These are phyloP conservation scores for Leishmania mexicana DNA, from an alignment of 208 protist genomes.

Conservation along the genomic window DNA sequence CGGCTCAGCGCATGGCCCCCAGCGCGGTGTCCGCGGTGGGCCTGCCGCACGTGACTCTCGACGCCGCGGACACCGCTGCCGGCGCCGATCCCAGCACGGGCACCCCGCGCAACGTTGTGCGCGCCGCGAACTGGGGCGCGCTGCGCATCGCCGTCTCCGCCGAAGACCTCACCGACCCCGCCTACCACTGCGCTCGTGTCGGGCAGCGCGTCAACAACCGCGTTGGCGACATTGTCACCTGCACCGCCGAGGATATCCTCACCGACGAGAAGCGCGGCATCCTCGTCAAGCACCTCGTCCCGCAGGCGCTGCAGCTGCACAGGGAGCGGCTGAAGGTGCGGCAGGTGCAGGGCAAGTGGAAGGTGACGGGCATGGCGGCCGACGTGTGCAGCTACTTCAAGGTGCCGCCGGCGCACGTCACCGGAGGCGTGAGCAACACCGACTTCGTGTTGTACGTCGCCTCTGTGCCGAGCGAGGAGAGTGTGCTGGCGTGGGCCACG, in stretches of 20 bases:
- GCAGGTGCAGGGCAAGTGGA: constrained; percentile 15
- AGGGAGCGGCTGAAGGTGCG: constrained; percentile 42
- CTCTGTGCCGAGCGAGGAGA: constrained; percentile 27
- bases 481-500: constrained; percentile 47
- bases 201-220: constrained; percentile 23
- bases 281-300: constrained; percentile 42
- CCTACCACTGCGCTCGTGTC: constrained; percentile 42
- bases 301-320: constrained; percentile 54
- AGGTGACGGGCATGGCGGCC: constrained; percentile 11
- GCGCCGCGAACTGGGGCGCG: constrained; percentile 11
- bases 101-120: constrained; percentile 22
- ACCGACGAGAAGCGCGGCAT: constrained; percentile 35
- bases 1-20: background rate
- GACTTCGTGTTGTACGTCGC: constrained; percentile 79
- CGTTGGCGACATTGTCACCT: constrained; percentile 21
- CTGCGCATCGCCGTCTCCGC: constrained; percentile 48
- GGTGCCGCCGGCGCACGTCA: constrained; percentile 35
- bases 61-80: too few relatives aligned
- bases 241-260: constrained; percentile 37
- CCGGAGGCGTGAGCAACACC: constrained; percentile 30
- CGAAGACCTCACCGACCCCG: constrained; percentile 32
- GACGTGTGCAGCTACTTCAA: background rate
- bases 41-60: constrained; percentile 8
- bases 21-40: background rate
- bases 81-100: constrained; percentile 4